These are phyloP conservation scores for Oxyria digyna DNA, from an alignment of 148 eudicot species.

Conservation along the genomic window DNA sequence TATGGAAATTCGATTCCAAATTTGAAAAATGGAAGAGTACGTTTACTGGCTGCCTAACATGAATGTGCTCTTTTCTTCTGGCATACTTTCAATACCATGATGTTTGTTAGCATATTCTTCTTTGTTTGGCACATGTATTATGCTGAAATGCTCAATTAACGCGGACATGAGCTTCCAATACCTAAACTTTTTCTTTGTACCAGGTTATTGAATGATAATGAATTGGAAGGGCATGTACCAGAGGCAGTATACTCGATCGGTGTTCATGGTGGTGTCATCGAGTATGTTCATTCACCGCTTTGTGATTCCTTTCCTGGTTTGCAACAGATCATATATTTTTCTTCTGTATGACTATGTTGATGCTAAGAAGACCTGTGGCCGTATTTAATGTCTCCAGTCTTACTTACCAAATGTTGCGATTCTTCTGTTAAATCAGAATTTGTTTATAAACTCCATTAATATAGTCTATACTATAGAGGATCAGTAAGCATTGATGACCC, in stretches of 20 bases:
- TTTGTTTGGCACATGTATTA: neutral
- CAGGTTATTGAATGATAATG: conserved; percentile 76
- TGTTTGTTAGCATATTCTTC: neutral
- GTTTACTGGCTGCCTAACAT: too few species aligned
- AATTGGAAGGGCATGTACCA: conserved; percentile 72
- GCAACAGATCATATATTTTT: neutral
- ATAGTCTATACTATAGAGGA: too few species aligned
- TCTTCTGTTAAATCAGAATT: too few species aligned
- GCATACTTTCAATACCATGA: neutral
- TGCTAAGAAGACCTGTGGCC: neutral
- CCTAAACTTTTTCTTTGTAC: conserved; percentile 8
- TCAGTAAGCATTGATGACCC: too few species aligned
- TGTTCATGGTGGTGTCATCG: conserved; percentile 92
- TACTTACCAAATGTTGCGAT: too few species aligned
- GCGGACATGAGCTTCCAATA: too few species aligned
- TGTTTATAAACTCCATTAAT: too few species aligned
- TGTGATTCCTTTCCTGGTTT: conserved; percentile 4
- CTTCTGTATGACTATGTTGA: neutral
- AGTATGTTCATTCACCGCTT: conserved; percentile 29
- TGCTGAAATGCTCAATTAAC: neutral
- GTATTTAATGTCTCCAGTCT: too few species aligned
- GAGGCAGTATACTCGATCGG: conserved; percentile 83
- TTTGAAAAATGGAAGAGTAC: too few species aligned
- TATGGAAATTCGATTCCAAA: too few species aligned
- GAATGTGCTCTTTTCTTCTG: neutral